Evolutionary conservation across 768 basidiomycete genomes (phyloP), one percentile per base, ranked within the genome.

Genomic region (Calvatia gigantea): DNA sequence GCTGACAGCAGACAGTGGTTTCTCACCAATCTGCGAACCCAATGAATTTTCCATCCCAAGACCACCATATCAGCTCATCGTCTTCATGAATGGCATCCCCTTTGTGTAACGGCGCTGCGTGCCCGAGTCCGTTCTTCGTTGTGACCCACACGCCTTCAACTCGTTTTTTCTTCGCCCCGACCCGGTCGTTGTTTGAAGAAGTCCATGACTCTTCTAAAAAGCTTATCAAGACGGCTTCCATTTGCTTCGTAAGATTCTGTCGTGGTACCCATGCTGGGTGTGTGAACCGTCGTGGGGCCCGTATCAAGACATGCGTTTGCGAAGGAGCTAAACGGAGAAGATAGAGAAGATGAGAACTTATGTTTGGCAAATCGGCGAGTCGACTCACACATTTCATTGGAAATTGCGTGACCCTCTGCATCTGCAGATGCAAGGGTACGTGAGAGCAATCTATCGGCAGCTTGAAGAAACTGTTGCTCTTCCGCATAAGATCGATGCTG

Each of bases 51-150:
- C 81, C 81, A 64, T 83, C 78, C 81, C 81, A 83, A 51, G 73
- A 79, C 81, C 81, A 83, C 81, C 81, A 83, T 42, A 83, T 81
- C 79, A 82, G 76, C 54, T 83, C 81, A 38, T 78, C 76, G 6
- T 71, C 71, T 31, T 68, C 66, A 29, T 25, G 25, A 2, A n/a
- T 46, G 15, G 15, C 8, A 25, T 8, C 9, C 53, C 38, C 29
- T n/a, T 17, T 1, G 58, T 54, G 12, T 35, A n/a, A n/a, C n/a
- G n/a, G 54, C 15, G 45, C 54, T 11, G 28, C 51, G 5, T 55
- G 59, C 23, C 27, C 35, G 14, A 67, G 48, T 4, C 68, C 72
- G 23, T 41, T 54, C 27, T 63, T 66, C 17, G 68, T 64, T 0
- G 71, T 69, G 15, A 81, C 67, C 80, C 81, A 81, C 6, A 78